Evolutionary conservation across 768 basidiomycete species (phyloP).

Genomic region (Coprinopsis cinerea): DNA sequence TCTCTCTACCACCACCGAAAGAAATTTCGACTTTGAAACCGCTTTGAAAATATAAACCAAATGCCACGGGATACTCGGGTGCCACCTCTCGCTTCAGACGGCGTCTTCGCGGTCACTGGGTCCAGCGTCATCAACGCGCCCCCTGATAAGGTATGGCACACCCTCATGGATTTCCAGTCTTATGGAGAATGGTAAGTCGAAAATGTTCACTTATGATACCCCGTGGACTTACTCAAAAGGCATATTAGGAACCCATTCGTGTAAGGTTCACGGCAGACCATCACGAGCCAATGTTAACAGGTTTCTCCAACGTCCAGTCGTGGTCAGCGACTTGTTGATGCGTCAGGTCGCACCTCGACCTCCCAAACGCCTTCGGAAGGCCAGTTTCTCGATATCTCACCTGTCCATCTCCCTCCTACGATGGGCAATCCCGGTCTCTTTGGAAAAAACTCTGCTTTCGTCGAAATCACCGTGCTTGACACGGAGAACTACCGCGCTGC

Average conservation of each 20-base stretch:
- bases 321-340: slow-evolving; percentile 35
- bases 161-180: slow-evolving; percentile 53
- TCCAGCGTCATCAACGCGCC: slow-evolving; percentile 57
- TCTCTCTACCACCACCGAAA: neutral
- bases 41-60: neutral
- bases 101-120: slow-evolving; percentile 43
- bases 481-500: slow-evolving; percentile 47
- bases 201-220: neutral
- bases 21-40: neutral
- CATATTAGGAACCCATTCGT: slow-evolving; percentile 58
- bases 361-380: slow-evolving; percentile 49
- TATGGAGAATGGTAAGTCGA: slow-evolving; percentile 56
- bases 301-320: slow-evolving; percentile 33
- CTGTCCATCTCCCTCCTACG: slow-evolving; percentile 56
- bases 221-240: too few relatives aligned
- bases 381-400: slow-evolving; percentile 35
- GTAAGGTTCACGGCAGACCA: slow-evolving; percentile 28
- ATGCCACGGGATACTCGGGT: slow-evolving; percentile 1
- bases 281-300: slow-evolving; percentile 4
- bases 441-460: slow-evolving; percentile 34
- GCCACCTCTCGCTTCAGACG: slow-evolving; percentile 33
- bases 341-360: slow-evolving; percentile 31
- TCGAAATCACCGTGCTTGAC: slow-evolving; percentile 45
- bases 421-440: slow-evolving; percentile 36
- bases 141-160: slow-evolving; percentile 52